Conservation (phyloP, 1,284 basidiomycete species). For the Irpex lacteus region DNA sequence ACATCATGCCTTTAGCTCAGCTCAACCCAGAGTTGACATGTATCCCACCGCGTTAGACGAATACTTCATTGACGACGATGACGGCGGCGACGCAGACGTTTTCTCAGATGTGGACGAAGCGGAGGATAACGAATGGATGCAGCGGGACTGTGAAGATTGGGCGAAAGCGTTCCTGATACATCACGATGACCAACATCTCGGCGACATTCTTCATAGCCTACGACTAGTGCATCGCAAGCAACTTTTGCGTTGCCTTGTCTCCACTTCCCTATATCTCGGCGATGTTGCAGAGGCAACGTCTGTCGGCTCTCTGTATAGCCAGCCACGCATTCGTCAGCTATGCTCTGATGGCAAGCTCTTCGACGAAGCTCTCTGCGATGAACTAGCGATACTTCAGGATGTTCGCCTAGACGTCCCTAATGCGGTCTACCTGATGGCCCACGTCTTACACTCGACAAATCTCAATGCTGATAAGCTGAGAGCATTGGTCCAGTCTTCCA, state of each 20-base stretch:
- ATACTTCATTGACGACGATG: constrained; percentile 1
- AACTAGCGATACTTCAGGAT: constrained; percentile 19
- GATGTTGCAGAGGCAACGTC: constrained; percentile 17
- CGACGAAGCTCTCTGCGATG: constrained; percentile 14
- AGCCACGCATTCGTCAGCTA: constrained; percentile 8
- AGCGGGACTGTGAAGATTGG: constrained; percentile 7
- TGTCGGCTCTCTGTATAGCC: constrained; percentile 20
- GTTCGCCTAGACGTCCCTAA: constrained; percentile 24
- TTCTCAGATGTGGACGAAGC: constrained; percentile 7
- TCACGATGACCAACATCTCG: constrained; percentile 3
- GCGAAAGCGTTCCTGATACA: constrained; percentile 12
- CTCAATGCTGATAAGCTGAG: constrained; percentile 11
- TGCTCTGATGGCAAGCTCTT: constrained; percentile 7
- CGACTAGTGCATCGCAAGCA: constrained; percentile 11
- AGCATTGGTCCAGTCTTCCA: constrained; percentile 16
- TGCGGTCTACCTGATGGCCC: constrained; percentile 21
- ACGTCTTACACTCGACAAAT: constrained; percentile 19
- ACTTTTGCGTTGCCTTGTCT: constrained; percentile 17
- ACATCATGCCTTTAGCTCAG: constrained; percentile 24
- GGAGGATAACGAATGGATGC: neutral
- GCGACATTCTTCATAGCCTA: constrained; percentile 13
- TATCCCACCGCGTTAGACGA: constrained; percentile 22
- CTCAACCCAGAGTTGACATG: constrained; percentile 20
- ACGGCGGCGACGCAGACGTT: constrained; percentile 5
- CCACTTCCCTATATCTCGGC: constrained; percentile 13